These are phyloP conservation scores for Pterocarpus macrocarpus DNA, from an alignment of 306 rosid species.

Conservation along the genomic window DNA sequence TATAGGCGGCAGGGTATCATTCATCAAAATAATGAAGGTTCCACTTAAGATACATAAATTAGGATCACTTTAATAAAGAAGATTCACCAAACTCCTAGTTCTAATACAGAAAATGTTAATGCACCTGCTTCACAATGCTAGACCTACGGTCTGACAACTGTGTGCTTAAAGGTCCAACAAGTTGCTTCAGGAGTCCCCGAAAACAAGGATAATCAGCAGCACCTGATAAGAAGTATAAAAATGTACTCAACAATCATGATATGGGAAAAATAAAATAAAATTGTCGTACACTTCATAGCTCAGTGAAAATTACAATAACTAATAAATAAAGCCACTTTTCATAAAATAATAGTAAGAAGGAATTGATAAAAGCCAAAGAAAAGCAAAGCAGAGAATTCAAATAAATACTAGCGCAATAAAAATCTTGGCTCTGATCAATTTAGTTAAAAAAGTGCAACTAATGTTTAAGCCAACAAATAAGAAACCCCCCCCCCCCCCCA, in stretches of 20 bases:
- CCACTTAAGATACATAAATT: conserved; percentile 31
- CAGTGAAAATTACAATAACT: conserved; percentile 21
- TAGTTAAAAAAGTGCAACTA: conserved; percentile 19
- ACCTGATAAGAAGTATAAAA: conserved; percentile 61
- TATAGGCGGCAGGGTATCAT: conserved; percentile 1
- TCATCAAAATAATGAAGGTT: conserved; percentile 23
- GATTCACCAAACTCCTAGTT: conserved; percentile 22
- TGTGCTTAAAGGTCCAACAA: conserved; percentile 88
- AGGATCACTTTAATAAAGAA: conserved; percentile 37
- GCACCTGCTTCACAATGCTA: conserved; percentile 97
- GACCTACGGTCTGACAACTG: conserved; percentile 99
- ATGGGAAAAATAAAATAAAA: background rate
- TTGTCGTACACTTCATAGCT: background rate
- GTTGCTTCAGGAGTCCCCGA: conserved; percentile 95
- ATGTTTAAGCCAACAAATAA: too few species aligned
- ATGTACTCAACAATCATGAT: conserved; percentile 33
- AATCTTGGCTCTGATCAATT: conserved; percentile 3
- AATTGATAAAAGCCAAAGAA: conserved; percentile 9
- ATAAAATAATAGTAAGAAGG: conserved; percentile 10
- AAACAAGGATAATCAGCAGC: conserved; percentile 91
- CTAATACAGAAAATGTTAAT: conserved; percentile 23
- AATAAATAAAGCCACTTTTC: conserved; percentile 28
- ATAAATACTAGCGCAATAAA: conserved; percentile 16
- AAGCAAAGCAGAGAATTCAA: conserved; percentile 33
- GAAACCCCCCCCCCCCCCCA: background rate